Conservation (phyloP, 108 stramenopile genomes). For the Conticribra guillardii region DNA sequence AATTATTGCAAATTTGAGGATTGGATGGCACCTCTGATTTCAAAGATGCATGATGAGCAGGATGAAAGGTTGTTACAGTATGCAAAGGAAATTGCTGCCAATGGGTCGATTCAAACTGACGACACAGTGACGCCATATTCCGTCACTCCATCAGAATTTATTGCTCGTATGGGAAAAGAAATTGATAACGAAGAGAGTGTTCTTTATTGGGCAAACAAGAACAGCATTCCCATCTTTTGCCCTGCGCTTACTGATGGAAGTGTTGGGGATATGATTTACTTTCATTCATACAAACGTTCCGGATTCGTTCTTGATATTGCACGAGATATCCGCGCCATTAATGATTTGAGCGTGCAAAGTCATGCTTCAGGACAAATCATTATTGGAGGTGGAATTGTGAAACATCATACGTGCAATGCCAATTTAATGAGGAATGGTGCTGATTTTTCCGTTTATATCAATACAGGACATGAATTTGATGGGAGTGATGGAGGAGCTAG, state of each 20-base stretch:
- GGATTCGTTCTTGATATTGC: conserved; percentile 95
- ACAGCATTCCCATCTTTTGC: conserved; percentile 98
- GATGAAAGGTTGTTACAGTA: conserved; percentile 60
- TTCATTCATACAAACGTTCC: conserved; percentile 97
- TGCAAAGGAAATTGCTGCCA: conserved; percentile 48
- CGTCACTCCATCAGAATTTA: conserved; percentile 96
- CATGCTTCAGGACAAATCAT: conserved; percentile 97
- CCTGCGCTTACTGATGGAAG: conserved; percentile 99
- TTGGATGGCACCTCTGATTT: conserved; percentile 94
- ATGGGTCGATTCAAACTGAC: conserved; percentile 24
- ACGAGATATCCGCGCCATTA: conserved; percentile 94
- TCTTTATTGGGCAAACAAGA: conserved; percentile 97
- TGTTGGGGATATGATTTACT: conserved; percentile 99
- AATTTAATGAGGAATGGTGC: conserved; percentile 99
- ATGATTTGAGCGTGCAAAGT: conserved; percentile 93
- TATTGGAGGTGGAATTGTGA: conserved; percentile 97
- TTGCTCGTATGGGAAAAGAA: conserved; percentile 93
- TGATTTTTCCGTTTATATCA: conserved; percentile 98
- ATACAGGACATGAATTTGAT: conserved; percentile 98
- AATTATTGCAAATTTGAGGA: conserved; percentile 99
- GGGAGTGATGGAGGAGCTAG: conserved; percentile 97
- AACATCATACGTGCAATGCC: conserved; percentile 99
- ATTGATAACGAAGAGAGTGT: conserved; percentile 95
- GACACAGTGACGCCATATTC: conserved; percentile 50
- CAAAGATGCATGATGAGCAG: conserved; percentile 98